These are phyloP conservation scores for Russula lepida DNA, from an alignment of 768 basidiomycete species.

Conservation along the genomic window DNA sequence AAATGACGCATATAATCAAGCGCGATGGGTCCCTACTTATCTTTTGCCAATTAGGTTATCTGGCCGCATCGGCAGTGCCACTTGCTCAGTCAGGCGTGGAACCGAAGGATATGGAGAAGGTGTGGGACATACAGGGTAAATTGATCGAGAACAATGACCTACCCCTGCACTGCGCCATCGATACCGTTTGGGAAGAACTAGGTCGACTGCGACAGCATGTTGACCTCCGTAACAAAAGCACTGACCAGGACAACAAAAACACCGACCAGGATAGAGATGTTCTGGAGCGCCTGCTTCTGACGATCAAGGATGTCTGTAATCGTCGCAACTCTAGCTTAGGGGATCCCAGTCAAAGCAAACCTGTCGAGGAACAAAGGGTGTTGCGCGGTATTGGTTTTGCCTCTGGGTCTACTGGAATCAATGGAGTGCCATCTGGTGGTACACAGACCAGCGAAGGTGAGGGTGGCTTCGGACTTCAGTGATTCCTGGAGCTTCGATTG, in stretches of 20 bases:
- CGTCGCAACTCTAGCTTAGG: background rate
- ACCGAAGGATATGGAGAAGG: background rate
- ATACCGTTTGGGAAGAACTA: background rate
- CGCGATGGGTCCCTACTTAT: conserved; percentile 7
- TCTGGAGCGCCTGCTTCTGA: too few relatives aligned
- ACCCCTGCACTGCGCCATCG: background rate
- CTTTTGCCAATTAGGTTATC: background rate
- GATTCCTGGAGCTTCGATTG: too few relatives aligned
- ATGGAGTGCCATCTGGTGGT: too few relatives aligned
- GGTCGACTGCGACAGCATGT: background rate
- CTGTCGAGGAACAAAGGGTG: background rate
- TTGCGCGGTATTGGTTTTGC: background rate
- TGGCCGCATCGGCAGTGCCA: background rate
- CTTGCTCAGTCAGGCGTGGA: background rate
- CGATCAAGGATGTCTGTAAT: background rate
- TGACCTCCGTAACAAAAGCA: background rate
- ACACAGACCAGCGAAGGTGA: too few relatives aligned
- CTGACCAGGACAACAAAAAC: too few relatives aligned
- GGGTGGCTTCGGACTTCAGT: too few relatives aligned
- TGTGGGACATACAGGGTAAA: background rate
- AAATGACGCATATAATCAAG: background rate
- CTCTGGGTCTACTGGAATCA: too few relatives aligned
- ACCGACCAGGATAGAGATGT: background rate
- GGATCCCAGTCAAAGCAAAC: too few relatives aligned
- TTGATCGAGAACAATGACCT: background rate